Evolutionary conservation across 768 basidiomycete species (phyloP), one percentile per base, ranked within the genome.

Genomic region (Suillus fuscotomentosus): DNA sequence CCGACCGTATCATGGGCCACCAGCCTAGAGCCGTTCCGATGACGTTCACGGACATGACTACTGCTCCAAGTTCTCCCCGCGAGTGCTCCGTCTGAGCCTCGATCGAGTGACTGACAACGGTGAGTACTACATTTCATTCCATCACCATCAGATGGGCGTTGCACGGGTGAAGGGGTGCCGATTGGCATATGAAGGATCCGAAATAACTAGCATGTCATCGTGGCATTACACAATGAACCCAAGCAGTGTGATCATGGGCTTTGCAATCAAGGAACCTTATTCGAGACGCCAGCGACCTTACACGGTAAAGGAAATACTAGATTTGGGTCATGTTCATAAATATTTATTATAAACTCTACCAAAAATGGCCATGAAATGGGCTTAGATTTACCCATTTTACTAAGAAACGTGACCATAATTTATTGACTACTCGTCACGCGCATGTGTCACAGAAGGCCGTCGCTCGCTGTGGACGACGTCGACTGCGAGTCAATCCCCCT

Each of bases 391-490:
- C 27, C 8, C 3, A 54, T 70, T 72, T 69, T 20, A 64, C 63
- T 57, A 41, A 22, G 61, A 76, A 72, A 62, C 66, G 74, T 77
- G 73, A 77, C 74, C 57, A 34, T 36, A 66, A 31, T 67, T 73
- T 66, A 70, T 64, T 51, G 60, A 69, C 71, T 34, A 63, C 65
- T 54, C 68, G 73, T 74, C 74, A 74, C 73, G 68, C 74, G 67
- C 72, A 70, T 65, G 67, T 66, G 73, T 73, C 74, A 73, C 72
- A 67, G 65, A 64, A 68, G 59, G 65, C 45, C 56, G 61, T 67
- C 64, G 70, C 74, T 77, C 79, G 71, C 75, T 75, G 78, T 73
- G 73, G 74, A 68, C 71, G 71, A 73, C 77, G 74, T 72, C 75
- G 77, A 76, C 77, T 70, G 71, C 71, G 73, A 63, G 67, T 31